Conservation (phyloP, 192 early-diverging fungal species). For the Backusella tarrabulga region DNA sequence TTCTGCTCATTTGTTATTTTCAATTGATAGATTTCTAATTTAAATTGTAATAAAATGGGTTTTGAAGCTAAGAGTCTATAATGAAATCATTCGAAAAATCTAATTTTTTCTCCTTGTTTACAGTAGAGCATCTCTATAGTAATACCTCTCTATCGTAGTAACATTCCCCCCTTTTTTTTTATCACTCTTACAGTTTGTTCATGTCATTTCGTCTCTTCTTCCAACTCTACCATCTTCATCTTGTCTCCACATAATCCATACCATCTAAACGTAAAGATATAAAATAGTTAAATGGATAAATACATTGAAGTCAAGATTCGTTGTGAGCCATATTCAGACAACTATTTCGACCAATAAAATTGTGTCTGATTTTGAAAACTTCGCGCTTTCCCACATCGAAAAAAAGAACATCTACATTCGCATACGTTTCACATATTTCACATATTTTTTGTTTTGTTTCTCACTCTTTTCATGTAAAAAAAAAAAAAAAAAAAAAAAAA, state of each 20-base stretch:
- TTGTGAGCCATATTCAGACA: too few species aligned
- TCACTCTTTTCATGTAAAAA: neutral
- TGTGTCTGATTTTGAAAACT: neutral
- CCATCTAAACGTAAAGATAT: conserved; percentile 19
- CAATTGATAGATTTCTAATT: conserved; percentile 13
- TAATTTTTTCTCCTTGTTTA: too few species aligned
- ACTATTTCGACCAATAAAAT: neutral
- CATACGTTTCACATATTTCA: neutral
- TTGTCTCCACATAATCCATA: conserved; percentile 9
- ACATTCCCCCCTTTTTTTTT: neutral
- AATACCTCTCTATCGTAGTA: too few species aligned
- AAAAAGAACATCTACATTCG: too few species aligned
- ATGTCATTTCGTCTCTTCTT: conserved; percentile 25
- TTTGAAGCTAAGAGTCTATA: neutral
- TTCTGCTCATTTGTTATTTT: neutral
- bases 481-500: neutral
- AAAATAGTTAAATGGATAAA: neutral
- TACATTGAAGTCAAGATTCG: too few species aligned
- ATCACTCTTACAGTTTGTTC: neutral
- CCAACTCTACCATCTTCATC: conserved; percentile 19
- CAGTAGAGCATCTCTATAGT: too few species aligned
- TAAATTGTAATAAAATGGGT: conserved; percentile 8
- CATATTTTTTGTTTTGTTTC: neutral
- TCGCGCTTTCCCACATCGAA: neutral
- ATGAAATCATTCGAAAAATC: neutral